phyloP scores from a whole-genome alignment of 2,329 filamentous ascomycete genomes.

The Xylariales sp. region DNA sequence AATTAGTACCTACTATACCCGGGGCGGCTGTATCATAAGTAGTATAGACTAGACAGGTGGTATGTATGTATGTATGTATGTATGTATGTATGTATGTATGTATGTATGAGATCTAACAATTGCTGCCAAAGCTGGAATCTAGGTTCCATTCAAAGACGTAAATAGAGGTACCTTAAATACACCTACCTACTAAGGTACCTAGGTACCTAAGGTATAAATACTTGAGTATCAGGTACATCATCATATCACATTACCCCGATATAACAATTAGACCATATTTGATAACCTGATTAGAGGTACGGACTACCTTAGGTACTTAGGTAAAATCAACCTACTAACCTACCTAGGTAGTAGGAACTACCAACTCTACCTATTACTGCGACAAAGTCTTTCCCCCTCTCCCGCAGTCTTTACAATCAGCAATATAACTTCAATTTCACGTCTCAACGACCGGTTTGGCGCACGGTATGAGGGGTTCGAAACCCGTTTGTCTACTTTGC shows the following conservation, averaged over 20 bases:
- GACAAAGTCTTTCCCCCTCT: neutral
- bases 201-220: neutral
- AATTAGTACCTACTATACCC: no score
- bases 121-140: no score
- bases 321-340: no score
- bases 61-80: no score
- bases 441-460: constrained; percentile 12
- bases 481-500: constrained; percentile 48
- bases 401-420: neutral
- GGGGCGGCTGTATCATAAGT: no score
- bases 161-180: neutral
- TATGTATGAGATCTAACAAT: no score
- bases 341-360: no score
- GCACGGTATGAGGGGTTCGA: constrained; percentile 48
- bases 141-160: neutral
- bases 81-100: no score
- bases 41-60: no score
- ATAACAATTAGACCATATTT: neutral
- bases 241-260: neutral
- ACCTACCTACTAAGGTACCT: neutral
- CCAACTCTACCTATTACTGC: neutral
- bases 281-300: constrained; percentile 4
- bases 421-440: constrained; percentile 10
- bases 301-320: neutral
- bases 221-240: no score